phyloP scores from a whole-genome alignment of 768 basidiomycete genomes.

The Hypholoma fasciculare region DNA sequence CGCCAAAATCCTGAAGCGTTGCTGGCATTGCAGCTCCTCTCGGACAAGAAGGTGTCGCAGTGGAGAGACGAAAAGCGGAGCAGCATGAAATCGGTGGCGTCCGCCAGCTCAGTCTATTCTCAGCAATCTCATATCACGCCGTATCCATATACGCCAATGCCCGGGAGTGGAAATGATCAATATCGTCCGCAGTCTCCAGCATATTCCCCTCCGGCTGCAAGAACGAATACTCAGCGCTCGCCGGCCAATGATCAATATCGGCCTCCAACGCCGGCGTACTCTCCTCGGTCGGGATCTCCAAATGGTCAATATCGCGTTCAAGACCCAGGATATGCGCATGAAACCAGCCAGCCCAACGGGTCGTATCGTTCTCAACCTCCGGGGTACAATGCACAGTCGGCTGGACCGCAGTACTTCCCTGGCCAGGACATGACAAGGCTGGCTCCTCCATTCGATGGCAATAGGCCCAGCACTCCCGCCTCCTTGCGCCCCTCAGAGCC shows the following conservation, averaged over 20 bases:
- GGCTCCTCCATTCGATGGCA: not conserved
- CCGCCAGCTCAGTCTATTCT: constrained; percentile 20
- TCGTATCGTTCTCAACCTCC: not conserved
- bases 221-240: not conserved
- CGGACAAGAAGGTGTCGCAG: not conserved
- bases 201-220: not conserved
- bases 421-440: not conserved
- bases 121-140: constrained; percentile 18
- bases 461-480: not conserved
- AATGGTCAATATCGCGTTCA: not conserved
- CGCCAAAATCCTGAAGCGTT: constrained; percentile 24
- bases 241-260: constrained; percentile 8
- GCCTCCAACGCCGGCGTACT: constrained; percentile 11
- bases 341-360: not conserved
- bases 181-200: not conserved
- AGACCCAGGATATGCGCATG: not conserved
- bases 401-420: not conserved
- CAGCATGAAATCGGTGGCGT: constrained; percentile 16
- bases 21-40: constrained; percentile 14
- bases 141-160: constrained; percentile 2
- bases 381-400: no score
- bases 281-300: not conserved
- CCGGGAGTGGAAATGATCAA: not conserved
- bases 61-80: constrained; percentile 18
- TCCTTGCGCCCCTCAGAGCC: not conserved